Percentiles rank a stretch among this genome's conserved stretches.
These are phyloP conservation scores for Gossypium schwendimanii DNA, from an alignment of 441 rosid genomes.

Conservation along the genomic window DNA sequence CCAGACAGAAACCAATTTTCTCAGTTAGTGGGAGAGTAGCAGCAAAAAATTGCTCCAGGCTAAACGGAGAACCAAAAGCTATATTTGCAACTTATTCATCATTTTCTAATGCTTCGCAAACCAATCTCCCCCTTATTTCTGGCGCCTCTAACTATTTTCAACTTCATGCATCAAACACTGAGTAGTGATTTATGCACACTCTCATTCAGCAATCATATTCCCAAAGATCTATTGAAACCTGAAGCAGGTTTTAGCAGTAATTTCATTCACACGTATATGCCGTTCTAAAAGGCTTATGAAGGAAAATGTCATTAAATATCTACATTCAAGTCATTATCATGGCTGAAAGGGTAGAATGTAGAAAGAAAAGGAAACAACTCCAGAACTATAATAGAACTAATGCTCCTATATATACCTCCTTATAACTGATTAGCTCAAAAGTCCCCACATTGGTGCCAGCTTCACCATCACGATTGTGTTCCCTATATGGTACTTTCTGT, in stretches of 20 bases:
- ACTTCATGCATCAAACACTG: constrained; percentile 6
- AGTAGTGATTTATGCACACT: constrained; percentile 2
- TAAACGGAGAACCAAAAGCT: not conserved
- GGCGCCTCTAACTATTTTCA: constrained; percentile 9
- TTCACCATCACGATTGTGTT: constrained; percentile 29
- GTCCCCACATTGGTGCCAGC: constrained; percentile 35
- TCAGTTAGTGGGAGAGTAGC: too few species aligned
- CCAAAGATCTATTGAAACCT: not conserved
- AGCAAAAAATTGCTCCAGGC: not conserved
- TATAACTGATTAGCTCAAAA: constrained; percentile 35
- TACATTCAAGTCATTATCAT: not conserved
- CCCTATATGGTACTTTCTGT: constrained; percentile 30
- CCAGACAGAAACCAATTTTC: constrained; percentile 5
- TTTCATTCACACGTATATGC: not conserved
- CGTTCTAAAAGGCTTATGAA: not conserved
- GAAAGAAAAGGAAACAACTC: constrained; percentile 4
- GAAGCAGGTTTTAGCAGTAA: not conserved
- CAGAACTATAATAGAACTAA: constrained; percentile 19
- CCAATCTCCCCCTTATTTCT: not conserved
- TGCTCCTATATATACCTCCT: constrained; percentile 35
- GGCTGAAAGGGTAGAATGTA: constrained; percentile 2
- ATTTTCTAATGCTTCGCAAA: not conserved
- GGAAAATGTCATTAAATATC: not conserved
- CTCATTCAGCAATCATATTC: not conserved
- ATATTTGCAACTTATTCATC: not conserved